Percentiles rank a stretch among this genome's conserved stretches.
Conservation (phyloP, 2,329 filamentous ascomycete species). For the Penicillium capsulatum region DNA sequence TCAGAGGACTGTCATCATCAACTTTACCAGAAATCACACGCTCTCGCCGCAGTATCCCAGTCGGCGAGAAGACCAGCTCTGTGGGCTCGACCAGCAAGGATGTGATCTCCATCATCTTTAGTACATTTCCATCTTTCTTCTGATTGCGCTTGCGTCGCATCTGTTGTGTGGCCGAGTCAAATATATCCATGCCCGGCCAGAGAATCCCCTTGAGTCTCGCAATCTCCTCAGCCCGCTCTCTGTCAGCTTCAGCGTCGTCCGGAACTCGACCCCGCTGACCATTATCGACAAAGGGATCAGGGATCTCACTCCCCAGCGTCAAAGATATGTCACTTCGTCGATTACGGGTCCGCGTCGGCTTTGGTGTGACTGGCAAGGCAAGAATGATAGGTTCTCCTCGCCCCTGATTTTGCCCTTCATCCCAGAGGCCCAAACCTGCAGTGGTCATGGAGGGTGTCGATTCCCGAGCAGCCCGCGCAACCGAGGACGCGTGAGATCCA, state of each 20-base stretch:
- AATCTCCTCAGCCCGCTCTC: conserved; percentile 35
- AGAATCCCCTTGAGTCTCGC: conserved; percentile 45
- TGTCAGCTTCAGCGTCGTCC: conserved; percentile 24
- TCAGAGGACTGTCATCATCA: conserved; percentile 45
- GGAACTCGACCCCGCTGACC: conserved; percentile 1
- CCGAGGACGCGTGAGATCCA: background rate
- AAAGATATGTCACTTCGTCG: conserved; percentile 1
- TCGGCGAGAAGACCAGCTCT: conserved; percentile 46
- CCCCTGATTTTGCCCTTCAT: background rate
- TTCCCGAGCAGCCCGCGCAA: background rate
- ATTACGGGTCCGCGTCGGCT: conserved; percentile 1
- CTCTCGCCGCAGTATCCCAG: conserved; percentile 41
- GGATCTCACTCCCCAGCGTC: conserved; percentile 7
- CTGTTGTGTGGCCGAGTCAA: conserved; percentile 48
- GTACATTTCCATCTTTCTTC: conserved; percentile 46
- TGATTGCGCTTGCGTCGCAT: conserved; percentile 50
- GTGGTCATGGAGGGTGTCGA: conserved; percentile 1
- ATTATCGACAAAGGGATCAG: conserved; percentile 19
- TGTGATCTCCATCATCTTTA: conserved; percentile 46
- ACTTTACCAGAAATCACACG: conserved; percentile 48
- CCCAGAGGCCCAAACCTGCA: background rate
- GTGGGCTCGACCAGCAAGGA: conserved; percentile 45
- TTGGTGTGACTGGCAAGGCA: conserved; percentile 13
- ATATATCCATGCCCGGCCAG: conserved; percentile 52
- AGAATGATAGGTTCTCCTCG: background rate